Conservation (phyloP, 2,329 filamentous ascomycete species). For the Penicillium sp. region DNA sequence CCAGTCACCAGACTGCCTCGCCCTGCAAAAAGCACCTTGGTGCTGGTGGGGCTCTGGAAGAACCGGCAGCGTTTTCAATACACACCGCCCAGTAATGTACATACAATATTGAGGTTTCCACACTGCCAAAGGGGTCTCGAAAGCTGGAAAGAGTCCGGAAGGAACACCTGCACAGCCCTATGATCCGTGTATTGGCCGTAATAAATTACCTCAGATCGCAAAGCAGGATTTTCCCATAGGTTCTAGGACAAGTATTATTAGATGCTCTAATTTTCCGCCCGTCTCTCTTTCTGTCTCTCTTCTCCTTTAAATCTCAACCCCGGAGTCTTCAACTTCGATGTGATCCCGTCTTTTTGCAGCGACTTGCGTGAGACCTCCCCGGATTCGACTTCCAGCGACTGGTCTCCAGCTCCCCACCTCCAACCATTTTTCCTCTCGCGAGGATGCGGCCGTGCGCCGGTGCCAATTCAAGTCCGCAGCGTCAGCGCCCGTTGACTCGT, state of each 20-base stretch:
- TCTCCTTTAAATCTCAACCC: not conserved
- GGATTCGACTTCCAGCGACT: constrained; percentile 3
- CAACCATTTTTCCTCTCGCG: constrained; percentile 11
- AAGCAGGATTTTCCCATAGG: constrained; percentile 15
- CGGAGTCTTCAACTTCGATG: not conserved
- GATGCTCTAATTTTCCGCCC: not conserved
- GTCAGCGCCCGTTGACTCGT: constrained; percentile 37
- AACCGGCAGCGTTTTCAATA: not conserved
- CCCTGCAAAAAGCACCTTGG: not conserved
- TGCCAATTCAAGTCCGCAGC: constrained; percentile 33
- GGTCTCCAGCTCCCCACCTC: constrained; percentile 1
- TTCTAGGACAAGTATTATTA: not conserved
- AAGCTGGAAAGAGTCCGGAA: not conserved
- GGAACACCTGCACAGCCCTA: not conserved
- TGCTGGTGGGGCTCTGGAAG: not conserved
- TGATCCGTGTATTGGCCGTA: constrained; percentile 6
- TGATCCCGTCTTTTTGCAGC: not conserved
- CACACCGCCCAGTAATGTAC: not conserved
- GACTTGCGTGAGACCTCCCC: constrained; percentile 3
- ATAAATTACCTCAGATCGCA: constrained; percentile 18
- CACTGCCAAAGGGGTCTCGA: not conserved
- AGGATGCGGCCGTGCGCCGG: constrained; percentile 36
- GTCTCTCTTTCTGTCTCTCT: not conserved
- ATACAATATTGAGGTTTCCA: not conserved
- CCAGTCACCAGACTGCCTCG: not conserved